These are phyloP conservation scores for Podaxis sp. DNA, from an alignment of 768 basidiomycete species.

Conservation along the genomic window DNA sequence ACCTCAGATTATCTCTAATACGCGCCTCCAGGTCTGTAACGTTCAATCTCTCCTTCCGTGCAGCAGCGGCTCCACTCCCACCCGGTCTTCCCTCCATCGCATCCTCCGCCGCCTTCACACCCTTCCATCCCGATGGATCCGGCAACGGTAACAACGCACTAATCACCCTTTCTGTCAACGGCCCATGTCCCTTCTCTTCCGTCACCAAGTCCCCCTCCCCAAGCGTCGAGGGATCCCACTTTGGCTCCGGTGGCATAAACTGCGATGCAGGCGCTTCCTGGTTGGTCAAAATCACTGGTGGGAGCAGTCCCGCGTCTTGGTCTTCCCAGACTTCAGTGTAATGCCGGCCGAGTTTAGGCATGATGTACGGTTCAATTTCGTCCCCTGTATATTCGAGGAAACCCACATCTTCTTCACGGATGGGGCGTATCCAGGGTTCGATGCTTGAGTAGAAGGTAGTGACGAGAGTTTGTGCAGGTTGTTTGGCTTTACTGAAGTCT, in stretches of 20 bases:
- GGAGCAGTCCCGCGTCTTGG: slow-evolving; percentile 62
- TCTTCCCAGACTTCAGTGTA: slow-evolving; percentile 95
- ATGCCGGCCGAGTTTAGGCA: slow-evolving; percentile 85
- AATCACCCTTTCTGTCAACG: slow-evolving; percentile 81
- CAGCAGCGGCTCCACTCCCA: slow-evolving; percentile 76
- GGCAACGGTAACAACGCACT: slow-evolving; percentile 72
- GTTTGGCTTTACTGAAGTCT: slow-evolving; percentile 86
- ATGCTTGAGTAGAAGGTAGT: slow-evolving; percentile 85
- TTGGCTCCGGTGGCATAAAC: slow-evolving; percentile 55
- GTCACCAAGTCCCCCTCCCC: slow-evolving; percentile 64
- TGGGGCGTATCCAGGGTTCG: slow-evolving; percentile 85
- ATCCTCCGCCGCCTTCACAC: slow-evolving; percentile 81
- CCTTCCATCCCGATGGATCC: slow-evolving; percentile 66
- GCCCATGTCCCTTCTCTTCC: slow-evolving; percentile 84
- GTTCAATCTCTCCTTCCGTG: slow-evolving; percentile 71
- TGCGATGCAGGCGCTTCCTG: slow-evolving; percentile 36
- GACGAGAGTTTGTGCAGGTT: slow-evolving; percentile 66
- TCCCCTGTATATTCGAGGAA: slow-evolving; percentile 91
- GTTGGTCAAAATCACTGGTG: slow-evolving; percentile 27
- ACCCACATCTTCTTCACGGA: slow-evolving; percentile 95
- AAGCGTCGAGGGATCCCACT: slow-evolving; percentile 84
- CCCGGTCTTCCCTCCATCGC: slow-evolving; percentile 84
- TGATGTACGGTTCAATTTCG: slow-evolving; percentile 81
- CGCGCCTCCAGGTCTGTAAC: slow-evolving; percentile 78
- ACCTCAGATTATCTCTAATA: slow-evolving; percentile 74